These are phyloP conservation scores for Penicillium oxalicum DNA, from an alignment of 2,329 filamentous ascomycete genomes.

Conservation along the genomic window DNA sequence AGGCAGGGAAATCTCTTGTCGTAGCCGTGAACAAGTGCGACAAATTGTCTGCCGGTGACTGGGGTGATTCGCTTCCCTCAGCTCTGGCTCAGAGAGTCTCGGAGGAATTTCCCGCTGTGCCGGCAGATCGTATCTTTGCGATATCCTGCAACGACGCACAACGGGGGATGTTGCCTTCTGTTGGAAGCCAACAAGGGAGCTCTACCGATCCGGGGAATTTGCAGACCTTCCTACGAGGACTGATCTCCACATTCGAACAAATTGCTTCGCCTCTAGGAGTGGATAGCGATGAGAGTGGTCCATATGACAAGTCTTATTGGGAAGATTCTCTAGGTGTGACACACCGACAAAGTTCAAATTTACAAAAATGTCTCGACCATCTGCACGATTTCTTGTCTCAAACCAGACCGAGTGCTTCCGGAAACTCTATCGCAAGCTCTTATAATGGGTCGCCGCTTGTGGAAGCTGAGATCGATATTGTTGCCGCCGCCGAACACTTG, in stretches of 20 bases:
- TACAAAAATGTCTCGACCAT: conserved; percentile 65
- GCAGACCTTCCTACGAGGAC: conserved; percentile 58
- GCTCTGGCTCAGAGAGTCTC: conserved; percentile 35
- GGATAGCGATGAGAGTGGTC: conserved; percentile 30
- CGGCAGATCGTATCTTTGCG: conserved; percentile 47
- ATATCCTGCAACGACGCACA: conserved; percentile 68
- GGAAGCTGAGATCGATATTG: conserved; percentile 61
- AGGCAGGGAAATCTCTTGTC: conserved; percentile 49
- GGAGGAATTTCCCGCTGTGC: conserved; percentile 40
- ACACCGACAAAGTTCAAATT: conserved; percentile 76
- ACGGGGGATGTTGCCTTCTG: conserved; percentile 8
- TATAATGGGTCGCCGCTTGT: conserved; percentile 6
- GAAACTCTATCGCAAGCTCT: conserved; percentile 5
- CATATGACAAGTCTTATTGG: conserved; percentile 59
- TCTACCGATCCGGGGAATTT: conserved; percentile 59
- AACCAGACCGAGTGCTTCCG: conserved; percentile 30
- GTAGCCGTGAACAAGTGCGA: conserved; percentile 59
- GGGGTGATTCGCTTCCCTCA: conserved; percentile 12
- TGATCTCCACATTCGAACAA: conserved; percentile 61
- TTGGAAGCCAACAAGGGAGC: not conserved
- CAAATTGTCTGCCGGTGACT: conserved; percentile 28
- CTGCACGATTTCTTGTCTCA: conserved; percentile 67
- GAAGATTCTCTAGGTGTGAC: conserved; percentile 85
- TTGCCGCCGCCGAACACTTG: conserved; percentile 83
- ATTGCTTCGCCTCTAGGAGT: conserved; percentile 36